Percentiles rank a stretch among this genome's conserved stretches.
Conservation (phyloP, 805 yeast genomes). For the Candida sakaeoensis region DNA sequence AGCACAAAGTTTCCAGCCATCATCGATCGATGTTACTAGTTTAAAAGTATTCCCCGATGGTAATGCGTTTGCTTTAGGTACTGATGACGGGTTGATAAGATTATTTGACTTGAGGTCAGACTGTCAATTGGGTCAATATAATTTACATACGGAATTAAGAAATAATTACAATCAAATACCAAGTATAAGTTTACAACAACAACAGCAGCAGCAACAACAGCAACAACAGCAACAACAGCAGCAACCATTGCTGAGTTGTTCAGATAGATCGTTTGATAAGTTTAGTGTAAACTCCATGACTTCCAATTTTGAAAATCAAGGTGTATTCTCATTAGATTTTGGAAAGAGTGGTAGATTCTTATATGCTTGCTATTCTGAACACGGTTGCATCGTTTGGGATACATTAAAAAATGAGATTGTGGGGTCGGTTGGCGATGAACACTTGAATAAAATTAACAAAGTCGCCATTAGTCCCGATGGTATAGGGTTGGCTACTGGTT, state of each 20-base stretch:
- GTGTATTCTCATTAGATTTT: slow-evolving; percentile 69
- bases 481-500: slow-evolving; percentile 65
- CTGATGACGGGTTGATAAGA: slow-evolving; percentile 72
- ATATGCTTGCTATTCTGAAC: slow-evolving; percentile 73
- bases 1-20: slow-evolving; percentile 49
- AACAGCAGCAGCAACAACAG: neutral
- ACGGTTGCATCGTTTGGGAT: slow-evolving; percentile 78
- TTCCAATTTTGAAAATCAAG: slow-evolving; percentile 52
- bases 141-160: slow-evolving; percentile 11
- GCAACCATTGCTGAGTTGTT: slow-evolving; percentile 3
- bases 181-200: slow-evolving; percentile 1
- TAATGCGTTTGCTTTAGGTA: slow-evolving; percentile 65
- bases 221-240: slow-evolving; percentile 1
- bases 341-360: slow-evolving; percentile 71
- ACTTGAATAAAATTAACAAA: slow-evolving; percentile 52
- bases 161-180: slow-evolving; percentile 8
- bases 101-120: slow-evolving; percentile 77
- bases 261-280: slow-evolving; percentile 5
- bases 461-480: slow-evolving; percentile 74
- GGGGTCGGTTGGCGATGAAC: slow-evolving; percentile 49
- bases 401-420: slow-evolving; percentile 59
- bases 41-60: slow-evolving; percentile 67
- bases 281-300: slow-evolving; percentile 8
- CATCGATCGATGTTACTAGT: slow-evolving; percentile 60
- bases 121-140: slow-evolving; percentile 57